phyloP scores from a whole-genome alignment of 495 filamentous ascomycete species.

The Penicillium atrosanguineum region DNA sequence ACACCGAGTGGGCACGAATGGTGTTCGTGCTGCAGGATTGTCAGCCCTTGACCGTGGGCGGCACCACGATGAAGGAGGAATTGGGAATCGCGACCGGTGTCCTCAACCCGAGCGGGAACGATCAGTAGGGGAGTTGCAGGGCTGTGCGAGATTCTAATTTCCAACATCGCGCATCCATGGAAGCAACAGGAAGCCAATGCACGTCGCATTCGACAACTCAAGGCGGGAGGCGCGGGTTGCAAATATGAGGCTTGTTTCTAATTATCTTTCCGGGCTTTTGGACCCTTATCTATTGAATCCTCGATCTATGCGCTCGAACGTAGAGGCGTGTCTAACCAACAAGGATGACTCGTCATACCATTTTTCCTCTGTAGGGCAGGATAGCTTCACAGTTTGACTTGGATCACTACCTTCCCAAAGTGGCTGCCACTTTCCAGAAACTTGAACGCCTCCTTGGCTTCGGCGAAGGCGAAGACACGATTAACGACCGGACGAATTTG shows the following conservation, averaged over 20 bases:
- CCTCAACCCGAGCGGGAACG: conserved; percentile 48
- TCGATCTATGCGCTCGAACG: too few species aligned
- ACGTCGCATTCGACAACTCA: too few species aligned
- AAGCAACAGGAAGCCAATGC: neutral
- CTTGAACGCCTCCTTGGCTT: conserved; percentile 49
- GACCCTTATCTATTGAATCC: too few species aligned
- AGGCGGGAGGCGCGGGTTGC: too few species aligned
- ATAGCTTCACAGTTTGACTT: conserved; percentile 33
- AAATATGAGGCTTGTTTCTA: too few species aligned
- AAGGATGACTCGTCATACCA: too few species aligned
- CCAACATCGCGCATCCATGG: neutral
- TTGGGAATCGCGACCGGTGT: conserved; percentile 31
- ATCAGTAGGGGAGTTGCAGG: conserved; percentile 5
- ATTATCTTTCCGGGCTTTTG: too few species aligned
- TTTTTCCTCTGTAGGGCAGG: too few species aligned
- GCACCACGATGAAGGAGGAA: conserved; percentile 47
- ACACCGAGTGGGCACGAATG: conserved; percentile 53
- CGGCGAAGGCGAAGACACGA: conserved; percentile 54
- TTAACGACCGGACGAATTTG: conserved; percentile 64
- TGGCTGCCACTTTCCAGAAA: conserved; percentile 66
- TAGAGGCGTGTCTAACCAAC: too few species aligned
- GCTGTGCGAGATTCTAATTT: neutral
- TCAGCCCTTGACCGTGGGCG: conserved; percentile 39
- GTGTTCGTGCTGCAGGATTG: conserved; percentile 57
- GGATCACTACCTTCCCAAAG: conserved; percentile 72